phyloP scores from a whole-genome alignment of 768 basidiomycete genomes.

The Russula earlei region DNA sequence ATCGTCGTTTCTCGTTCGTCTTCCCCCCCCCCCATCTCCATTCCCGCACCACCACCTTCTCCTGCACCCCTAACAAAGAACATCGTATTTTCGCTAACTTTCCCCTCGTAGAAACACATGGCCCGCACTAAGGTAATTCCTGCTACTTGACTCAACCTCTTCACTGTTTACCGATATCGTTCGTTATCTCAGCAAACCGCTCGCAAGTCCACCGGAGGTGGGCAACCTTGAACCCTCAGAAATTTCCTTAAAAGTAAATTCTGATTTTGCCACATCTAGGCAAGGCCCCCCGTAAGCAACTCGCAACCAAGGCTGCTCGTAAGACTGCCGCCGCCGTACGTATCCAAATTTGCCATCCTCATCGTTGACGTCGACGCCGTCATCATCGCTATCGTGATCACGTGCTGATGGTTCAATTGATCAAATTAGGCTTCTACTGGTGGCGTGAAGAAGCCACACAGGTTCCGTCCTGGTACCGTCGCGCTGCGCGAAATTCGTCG shows the following conservation, averaged over 20 bases:
- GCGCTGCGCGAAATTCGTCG: slow-evolving; percentile 97
- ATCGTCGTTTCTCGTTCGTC: slow-evolving; percentile 19
- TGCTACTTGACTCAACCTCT: background rate
- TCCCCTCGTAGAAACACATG: slow-evolving; percentile 37
- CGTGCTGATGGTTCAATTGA: slow-evolving; percentile 12
- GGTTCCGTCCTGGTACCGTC: slow-evolving; percentile 96
- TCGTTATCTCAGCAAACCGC: slow-evolving; percentile 77
- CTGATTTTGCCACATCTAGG: slow-evolving; percentile 36
- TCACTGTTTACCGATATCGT: slow-evolving; percentile 11
- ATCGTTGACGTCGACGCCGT: slow-evolving; percentile 17
- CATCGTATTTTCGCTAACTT: slow-evolving; percentile 12
- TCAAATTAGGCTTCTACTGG: slow-evolving; percentile 60
- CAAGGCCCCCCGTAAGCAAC: slow-evolving; percentile 87
- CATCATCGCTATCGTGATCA: slow-evolving; percentile 4
- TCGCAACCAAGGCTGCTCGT: slow-evolving; percentile 91
- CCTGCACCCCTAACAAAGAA: slow-evolving; percentile 6
- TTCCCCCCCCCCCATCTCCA: slow-evolving; percentile 4
- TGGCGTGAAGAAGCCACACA: slow-evolving; percentile 99
- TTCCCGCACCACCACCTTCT: slow-evolving; percentile 18
- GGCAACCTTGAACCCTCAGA: slow-evolving; percentile 31
- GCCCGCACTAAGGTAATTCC: slow-evolving; percentile 75
- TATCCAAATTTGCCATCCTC: slow-evolving; percentile 26
- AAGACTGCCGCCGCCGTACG: slow-evolving; percentile 70
- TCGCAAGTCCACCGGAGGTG: slow-evolving; percentile 97
- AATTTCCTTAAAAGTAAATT: slow-evolving; percentile 20